Evolutionary conservation across 306 rosid genomes (phyloP).

Genomic region (Trichosanthes truncata): DNA sequence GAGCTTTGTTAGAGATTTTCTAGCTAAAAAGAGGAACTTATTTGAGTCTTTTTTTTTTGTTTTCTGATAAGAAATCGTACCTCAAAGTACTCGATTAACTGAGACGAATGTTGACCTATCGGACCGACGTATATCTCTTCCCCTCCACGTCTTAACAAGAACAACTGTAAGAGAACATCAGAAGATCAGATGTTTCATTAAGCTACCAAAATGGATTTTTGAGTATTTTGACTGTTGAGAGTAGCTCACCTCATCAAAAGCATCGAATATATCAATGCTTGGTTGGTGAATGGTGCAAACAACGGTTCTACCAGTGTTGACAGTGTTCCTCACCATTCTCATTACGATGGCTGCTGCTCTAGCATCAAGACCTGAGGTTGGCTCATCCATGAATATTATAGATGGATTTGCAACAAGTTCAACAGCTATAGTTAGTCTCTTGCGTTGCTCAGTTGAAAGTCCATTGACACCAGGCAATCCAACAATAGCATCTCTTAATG

Average conservation of each 20-base stretch:
- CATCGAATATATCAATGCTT: slow-evolving; percentile 80
- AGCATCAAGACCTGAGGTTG: slow-evolving; percentile 88
- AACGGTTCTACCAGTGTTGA: slow-evolving; percentile 87
- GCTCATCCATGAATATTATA: slow-evolving; percentile 92
- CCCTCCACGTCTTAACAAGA: slow-evolving; percentile 47
- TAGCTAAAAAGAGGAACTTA: not conserved
- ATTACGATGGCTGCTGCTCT: slow-evolving; percentile 92
- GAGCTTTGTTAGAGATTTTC: not conserved
- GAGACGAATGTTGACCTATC: slow-evolving; percentile 39
- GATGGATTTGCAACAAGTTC: slow-evolving; percentile 93
- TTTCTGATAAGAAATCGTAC: slow-evolving; percentile 14
- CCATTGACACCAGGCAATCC: slow-evolving; percentile 86
- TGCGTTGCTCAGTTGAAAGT: slow-evolving; percentile 81
- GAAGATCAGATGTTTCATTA: not conserved
- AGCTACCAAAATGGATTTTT: not conserved
- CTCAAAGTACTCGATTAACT: slow-evolving; percentile 48
- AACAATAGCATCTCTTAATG: slow-evolving; percentile 56
- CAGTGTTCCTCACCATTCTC: slow-evolving; percentile 84
- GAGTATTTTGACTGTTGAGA: not conserved
- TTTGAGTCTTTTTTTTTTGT: too few relatives aligned
- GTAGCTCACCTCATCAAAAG: slow-evolving; percentile 52
- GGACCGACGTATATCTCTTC: slow-evolving; percentile 57
- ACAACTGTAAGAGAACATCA: not conserved
- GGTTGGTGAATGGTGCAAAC: slow-evolving; percentile 96
- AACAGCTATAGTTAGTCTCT: slow-evolving; percentile 80